phyloP scores from a whole-genome alignment of 2,329 filamentous ascomycete species.

The Fusarium compactum region DNA sequence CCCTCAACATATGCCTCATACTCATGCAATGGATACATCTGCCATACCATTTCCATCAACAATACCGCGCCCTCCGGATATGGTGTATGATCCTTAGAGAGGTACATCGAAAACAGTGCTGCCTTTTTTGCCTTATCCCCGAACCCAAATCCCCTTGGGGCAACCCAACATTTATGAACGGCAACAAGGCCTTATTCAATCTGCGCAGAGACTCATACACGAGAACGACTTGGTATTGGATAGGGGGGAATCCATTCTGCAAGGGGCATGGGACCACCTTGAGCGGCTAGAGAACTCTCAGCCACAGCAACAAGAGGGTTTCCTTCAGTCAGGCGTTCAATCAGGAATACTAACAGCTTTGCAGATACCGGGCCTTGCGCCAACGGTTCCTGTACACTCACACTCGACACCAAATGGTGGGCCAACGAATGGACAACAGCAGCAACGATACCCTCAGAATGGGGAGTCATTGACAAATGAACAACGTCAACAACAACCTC shows the following conservation, averaged over 20 bases:
- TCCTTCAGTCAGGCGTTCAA: neutral
- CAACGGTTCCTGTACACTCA: neutral
- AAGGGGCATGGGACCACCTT: neutral
- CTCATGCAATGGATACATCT: too few relatives aligned
- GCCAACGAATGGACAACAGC: neutral
- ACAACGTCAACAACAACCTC: neutral
- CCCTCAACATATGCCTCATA: too few relatives aligned
- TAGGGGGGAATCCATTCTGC: neutral
- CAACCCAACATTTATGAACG: neutral
- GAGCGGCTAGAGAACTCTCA: neutral
- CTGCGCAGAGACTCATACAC: neutral
- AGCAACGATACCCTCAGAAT: neutral
- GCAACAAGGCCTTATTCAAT: neutral
- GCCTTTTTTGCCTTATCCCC: neutral
- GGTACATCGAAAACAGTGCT: neutral
- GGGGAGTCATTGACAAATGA: neutral
- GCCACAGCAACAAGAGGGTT: neutral
- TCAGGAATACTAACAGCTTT: neutral
- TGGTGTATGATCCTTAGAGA: neutral
- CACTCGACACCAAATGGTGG: neutral
- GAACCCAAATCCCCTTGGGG: neutral
- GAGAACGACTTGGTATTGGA: accelerated
- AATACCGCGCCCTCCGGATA: too few relatives aligned
- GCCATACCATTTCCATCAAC: too few relatives aligned
- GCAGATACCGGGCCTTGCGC: neutral